Base-by-base conservation (phyloP, 139 green algal genomes). In the Mesostigma viride region DNA sequence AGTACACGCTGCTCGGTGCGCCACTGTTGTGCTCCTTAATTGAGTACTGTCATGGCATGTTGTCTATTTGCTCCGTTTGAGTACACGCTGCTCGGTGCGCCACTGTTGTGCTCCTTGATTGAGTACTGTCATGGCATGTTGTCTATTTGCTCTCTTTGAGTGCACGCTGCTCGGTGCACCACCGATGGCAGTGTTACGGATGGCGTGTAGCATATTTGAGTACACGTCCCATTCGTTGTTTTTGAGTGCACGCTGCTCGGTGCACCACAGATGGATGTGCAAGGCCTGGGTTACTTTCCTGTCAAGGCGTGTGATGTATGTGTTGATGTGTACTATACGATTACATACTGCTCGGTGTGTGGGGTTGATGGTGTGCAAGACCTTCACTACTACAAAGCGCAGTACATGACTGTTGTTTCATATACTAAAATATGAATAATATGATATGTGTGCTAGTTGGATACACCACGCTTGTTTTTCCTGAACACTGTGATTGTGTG, bases 171-270 rank as follows among this genome's bases (percentile, higher is more conserved):
- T 99, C 0, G 77, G 61, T 58, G 28, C 20, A 60, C 20, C 46
- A n/a, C 14, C n/a, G 60, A 22, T 22, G n/a, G 6, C 14, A 14
- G 40, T 17, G 14, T 53, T 17, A 53, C 20, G 17, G 20, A 17
- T 56, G n/a, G n/a, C n/a, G n/a, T n/a, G n/a, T n/a, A n/a, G n/a
- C n/a, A n/a, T n/a, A n/a, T n/a, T n/a, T n/a, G 36, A n/a, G 36
- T 47, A 47, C 36, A 47, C 11, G 11, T 47, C 36, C 11, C 6
- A n/a, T 6, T 47, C 1, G n/a, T n/a, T n/a, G 6, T 83, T 0
- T 98, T 97, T 65, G 93, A 99, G 77, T 98, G 97, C 84, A 94
- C 87, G 0, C 83, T 99, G 8, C 72, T 99, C 0, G 77, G 61
- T 58, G 28, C 20, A 60, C 20, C 46, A n/a, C 14, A 14, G 60